phyloP scores from a whole-genome alignment of 2,329 filamentous ascomycete species.

The Ophiostoma piceae region DNA sequence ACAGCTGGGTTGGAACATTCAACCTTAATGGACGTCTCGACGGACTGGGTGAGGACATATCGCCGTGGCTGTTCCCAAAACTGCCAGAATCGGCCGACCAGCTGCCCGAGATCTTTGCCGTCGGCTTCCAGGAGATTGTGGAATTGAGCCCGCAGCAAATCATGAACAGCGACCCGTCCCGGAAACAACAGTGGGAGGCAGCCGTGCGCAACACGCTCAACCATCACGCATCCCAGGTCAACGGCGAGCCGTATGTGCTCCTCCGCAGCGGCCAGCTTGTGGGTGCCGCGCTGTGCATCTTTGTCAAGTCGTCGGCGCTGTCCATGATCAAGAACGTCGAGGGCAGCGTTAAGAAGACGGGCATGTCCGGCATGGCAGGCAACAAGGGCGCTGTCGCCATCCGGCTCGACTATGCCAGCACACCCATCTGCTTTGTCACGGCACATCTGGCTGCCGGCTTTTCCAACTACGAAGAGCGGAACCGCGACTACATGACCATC shows the following conservation, averaged over 20 bases:
- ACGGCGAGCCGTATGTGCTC: conserved; percentile 77
- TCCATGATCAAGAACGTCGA: conserved; percentile 92
- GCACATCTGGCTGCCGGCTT: conserved; percentile 95
- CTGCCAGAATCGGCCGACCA: conserved; percentile 46
- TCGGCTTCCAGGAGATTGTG: conserved; percentile 98
- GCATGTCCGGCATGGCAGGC: conserved; percentile 92
- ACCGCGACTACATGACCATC: conserved; percentile 87
- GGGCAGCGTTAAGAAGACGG: conserved; percentile 87
- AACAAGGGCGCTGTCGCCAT: conserved; percentile 98
- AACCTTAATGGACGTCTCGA: conserved; percentile 86
- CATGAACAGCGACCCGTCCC: conserved; percentile 91
- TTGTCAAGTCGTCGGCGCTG: conserved; percentile 73
- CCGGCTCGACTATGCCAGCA: conserved; percentile 88
- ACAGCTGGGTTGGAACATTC: conserved; percentile 70
- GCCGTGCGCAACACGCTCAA: conserved; percentile 77
- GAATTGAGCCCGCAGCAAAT: conserved; percentile 96
- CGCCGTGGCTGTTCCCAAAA: conserved; percentile 73
- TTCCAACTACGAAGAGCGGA: conserved; percentile 92
- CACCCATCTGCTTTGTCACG: conserved; percentile 89
- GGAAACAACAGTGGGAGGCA: conserved; percentile 79
- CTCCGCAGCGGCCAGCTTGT: conserved; percentile 90
- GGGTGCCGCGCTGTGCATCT: conserved; percentile 86
- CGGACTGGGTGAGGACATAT: conserved; percentile 73
- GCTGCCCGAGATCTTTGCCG: conserved; percentile 78
- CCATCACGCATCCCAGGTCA: conserved; percentile 56